Evolutionary conservation across 768 basidiomycete genomes (phyloP).

Genomic region (Mycena chlorophos): DNA sequence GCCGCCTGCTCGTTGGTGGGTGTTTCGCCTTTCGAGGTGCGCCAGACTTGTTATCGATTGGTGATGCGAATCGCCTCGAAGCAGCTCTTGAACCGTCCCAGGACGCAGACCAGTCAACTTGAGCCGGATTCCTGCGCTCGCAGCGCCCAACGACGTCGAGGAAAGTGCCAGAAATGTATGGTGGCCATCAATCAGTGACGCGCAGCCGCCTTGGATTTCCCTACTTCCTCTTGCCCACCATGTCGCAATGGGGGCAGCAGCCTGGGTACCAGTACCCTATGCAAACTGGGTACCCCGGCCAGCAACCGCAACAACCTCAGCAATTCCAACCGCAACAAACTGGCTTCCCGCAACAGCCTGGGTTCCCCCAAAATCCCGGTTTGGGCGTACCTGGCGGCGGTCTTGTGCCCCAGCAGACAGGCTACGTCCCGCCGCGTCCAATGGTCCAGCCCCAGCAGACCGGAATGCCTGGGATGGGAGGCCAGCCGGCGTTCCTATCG

Average conservation of each 20-base stretch:
- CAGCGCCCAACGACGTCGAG: too few species aligned
- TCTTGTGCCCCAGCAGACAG: slow-evolving; percentile 65
- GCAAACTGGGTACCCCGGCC: slow-evolving; percentile 27
- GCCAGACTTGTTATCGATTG: too few species aligned
- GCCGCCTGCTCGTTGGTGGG: too few species aligned
- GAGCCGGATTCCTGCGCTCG: too few species aligned
- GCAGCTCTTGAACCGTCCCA: too few species aligned
- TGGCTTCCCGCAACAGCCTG: slow-evolving; percentile 17
- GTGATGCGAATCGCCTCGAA: too few species aligned
- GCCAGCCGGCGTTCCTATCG: slow-evolving; percentile 48
- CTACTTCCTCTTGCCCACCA: slow-evolving; percentile 36
- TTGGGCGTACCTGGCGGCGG: slow-evolving; percentile 42
- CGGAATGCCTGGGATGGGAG: too few species aligned
- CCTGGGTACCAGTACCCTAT: slow-evolving; percentile 32
- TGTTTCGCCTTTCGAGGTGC: too few species aligned
- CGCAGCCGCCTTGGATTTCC: background rate
- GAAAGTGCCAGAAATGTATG: too few species aligned
- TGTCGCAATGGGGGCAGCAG: slow-evolving; percentile 75
- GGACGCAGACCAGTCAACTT: too few species aligned
- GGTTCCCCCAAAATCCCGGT: slow-evolving; percentile 17
- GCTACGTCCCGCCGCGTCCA: slow-evolving; percentile 44
- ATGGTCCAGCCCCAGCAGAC: slow-evolving; percentile 68
- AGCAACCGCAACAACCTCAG: slow-evolving; percentile 28
- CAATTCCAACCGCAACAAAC: slow-evolving; percentile 34
- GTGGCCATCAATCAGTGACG: too few species aligned